Base-by-base conservation (phyloP, 2,329 filamentous ascomycete genomes). In the Aspergillus phoenicis region DNA sequence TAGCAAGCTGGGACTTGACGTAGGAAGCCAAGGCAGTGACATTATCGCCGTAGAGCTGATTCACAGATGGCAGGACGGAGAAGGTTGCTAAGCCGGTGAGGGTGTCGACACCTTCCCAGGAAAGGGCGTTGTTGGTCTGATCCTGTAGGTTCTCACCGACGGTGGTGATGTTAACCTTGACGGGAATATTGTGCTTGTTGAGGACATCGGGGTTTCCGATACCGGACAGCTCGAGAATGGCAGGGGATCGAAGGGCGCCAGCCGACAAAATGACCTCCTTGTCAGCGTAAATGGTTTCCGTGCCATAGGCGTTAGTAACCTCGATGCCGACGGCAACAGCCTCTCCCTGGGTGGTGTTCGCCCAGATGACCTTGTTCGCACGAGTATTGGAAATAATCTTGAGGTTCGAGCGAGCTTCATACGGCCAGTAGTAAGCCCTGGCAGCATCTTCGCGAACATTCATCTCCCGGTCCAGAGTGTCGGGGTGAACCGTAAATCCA, bases 201-300 rank as follows among this genome's bases (percentile, higher is more conserved):
- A 76, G 70, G 24, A 75, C 68, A 33, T 64, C 61, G 10, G 71
- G 69, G 52, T 73, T 75, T 65, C 87, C 87, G 41, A 89, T 78
- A 0, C 87, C 87, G 0, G 85, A 88, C 1, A 87, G 75, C 65
- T 89, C 87, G 20, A 84, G 80, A 17, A 86, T 75, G 69, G 80
- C 82, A 10, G 82, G 86, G 13, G 84, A 86, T 67, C 81, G 82
- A 47, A 84, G 74, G 17, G 82, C 81, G 0, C 87, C 87, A 1
- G 86, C 85, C 0, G 84, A 84, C 2, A 90, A 71, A 47, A 90
- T 81, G 17, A 89, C 81, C 64, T 89, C 87, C 58, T 74, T 73
- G 33, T 65, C 69, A 64, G 69, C 77, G 13, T 67, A 69, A 17
- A 70, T 64, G 10, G 54, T 69, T 15, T 65, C 59, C 17, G 51